Conservation (phyloP, 2,329 filamentous ascomycete genomes). For the Sclerotinia spermophila region DNA sequence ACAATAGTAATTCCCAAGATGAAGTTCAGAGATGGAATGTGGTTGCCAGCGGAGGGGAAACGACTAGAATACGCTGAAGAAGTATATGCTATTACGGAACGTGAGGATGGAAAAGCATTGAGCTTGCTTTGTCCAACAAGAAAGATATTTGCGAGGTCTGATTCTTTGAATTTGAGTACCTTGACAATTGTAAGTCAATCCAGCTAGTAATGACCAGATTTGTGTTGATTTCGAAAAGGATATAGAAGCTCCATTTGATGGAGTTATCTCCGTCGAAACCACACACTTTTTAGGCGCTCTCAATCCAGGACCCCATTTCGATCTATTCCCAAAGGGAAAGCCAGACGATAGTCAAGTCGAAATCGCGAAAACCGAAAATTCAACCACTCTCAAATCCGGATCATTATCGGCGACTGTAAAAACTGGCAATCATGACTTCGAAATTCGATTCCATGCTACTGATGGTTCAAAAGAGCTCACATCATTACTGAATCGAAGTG, state of each 20-base stretch:
- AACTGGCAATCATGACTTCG: conserved; percentile 48
- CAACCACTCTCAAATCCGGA: conserved; percentile 51
- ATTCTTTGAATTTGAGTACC: conserved; percentile 54
- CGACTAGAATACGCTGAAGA: conserved; percentile 64
- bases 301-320: conserved; percentile 53
- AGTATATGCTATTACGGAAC: conserved; percentile 48
- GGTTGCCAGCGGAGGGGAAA: conserved; percentile 59
- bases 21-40: conserved; percentile 66
- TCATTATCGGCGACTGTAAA: conserved; percentile 50
- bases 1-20: conserved; percentile 37
- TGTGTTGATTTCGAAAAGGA: conserved; percentile 40
- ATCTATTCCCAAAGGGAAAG: conserved; percentile 52
- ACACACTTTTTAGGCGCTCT: conserved; percentile 55
- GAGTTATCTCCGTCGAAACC: conserved; percentile 56
- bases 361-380: conserved; percentile 42
- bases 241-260: conserved; percentile 53
- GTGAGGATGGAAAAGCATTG: conserved; percentile 46
- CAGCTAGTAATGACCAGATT: not conserved
- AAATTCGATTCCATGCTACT: conserved; percentile 52
- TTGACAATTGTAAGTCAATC: conserved; percentile 45
- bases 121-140: conserved; percentile 55
- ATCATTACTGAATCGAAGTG: conserved; percentile 51
- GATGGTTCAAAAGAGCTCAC: conserved; percentile 51
- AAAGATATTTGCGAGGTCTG: conserved; percentile 51
- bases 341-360: conserved; percentile 41